A percentile compares a stretch with the other conserved stretches of the same genome.
phyloP scores from a whole-genome alignment of 2,329 filamentous ascomycete species.

The Clonostachys sp. region DNA sequence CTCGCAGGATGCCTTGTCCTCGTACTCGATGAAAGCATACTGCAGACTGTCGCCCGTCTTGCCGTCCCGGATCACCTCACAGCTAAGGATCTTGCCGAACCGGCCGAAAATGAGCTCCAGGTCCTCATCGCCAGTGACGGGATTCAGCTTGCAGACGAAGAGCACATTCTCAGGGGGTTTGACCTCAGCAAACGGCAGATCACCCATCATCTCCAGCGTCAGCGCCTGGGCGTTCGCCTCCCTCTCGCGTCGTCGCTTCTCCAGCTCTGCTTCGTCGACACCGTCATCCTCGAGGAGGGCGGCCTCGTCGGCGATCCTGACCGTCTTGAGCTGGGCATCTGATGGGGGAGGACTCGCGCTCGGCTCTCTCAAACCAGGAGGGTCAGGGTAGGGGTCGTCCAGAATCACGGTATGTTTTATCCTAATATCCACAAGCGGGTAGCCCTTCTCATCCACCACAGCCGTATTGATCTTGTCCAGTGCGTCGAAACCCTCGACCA shows the following conservation, averaged over 20 bases:
- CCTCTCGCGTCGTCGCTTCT: conserved; percentile 76
- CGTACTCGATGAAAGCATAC: conserved; percentile 97
- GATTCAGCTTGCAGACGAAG: conserved; percentile 98
- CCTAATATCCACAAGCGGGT: conserved; percentile 89
- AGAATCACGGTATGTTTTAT: conserved; percentile 90
- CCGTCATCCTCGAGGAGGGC: conserved; percentile 68
- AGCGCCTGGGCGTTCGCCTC: conserved; percentile 92
- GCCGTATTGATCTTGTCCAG: conserved; percentile 90
- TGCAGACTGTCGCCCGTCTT: conserved; percentile 93
- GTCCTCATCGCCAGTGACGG: conserved; percentile 91
- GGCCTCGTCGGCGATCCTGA: conserved; percentile 87
- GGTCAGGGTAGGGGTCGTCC: conserved; percentile 89
- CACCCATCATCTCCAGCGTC: conserved; percentile 96
- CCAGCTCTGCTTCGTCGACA: conserved; percentile 71
- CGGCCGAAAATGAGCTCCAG: conserved; percentile 94
- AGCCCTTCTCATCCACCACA: conserved; percentile 80
- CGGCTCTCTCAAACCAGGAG: conserved; percentile 69
- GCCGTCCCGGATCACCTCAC: conserved; percentile 91
- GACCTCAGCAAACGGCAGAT: conserved; percentile 94
- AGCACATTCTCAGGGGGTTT: conserved; percentile 95
- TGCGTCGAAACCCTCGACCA: conserved; percentile 92
- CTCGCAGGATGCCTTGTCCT: conserved; percentile 88
- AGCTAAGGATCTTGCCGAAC: conserved; percentile 91
- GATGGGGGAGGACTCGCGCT: conserved; percentile 76
- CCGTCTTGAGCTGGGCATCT: conserved; percentile 81